Evolutionary conservation across 2,329 filamentous ascomycete genomes (phyloP).

Genomic region (Ophiostoma sp.): DNA sequence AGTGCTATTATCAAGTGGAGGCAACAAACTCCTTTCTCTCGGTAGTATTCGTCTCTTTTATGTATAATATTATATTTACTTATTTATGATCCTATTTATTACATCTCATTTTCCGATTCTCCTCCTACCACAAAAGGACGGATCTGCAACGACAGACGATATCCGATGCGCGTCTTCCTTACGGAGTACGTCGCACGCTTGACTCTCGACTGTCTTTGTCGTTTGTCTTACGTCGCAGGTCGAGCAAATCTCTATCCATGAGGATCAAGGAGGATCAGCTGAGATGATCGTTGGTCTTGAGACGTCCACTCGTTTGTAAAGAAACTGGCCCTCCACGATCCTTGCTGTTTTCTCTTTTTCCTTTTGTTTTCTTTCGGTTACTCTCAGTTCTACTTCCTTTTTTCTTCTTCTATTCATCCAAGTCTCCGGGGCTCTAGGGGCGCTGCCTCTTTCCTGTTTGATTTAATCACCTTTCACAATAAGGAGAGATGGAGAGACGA

Average conservation of each 20-base stretch:
- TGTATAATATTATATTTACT: background rate
- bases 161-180: background rate
- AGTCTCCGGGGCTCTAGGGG: background rate
- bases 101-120: background rate
- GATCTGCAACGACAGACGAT: background rate
- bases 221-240: too few relatives aligned
- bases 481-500: background rate
- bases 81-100: background rate
- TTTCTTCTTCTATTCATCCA: too few relatives aligned
- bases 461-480: background rate
- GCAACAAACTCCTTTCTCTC: background rate
- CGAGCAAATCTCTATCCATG: background rate
- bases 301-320: background rate
- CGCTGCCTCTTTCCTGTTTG: conserved; percentile 3
- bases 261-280: conserved; percentile 8
- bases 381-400: too few relatives aligned
- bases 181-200: background rate
- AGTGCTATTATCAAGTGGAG: background rate
- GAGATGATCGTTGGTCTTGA: background rate
- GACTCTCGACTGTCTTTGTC: background rate
- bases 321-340: too few relatives aligned
- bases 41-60: background rate
- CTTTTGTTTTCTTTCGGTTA: too few relatives aligned
- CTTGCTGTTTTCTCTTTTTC: too few relatives aligned
- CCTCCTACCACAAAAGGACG: background rate